Percentiles rank a stretch among this genome's conserved stretches.
Conservation (phyloP, 495 filamentous ascomycete genomes). For the Daldinia decipiens region DNA sequence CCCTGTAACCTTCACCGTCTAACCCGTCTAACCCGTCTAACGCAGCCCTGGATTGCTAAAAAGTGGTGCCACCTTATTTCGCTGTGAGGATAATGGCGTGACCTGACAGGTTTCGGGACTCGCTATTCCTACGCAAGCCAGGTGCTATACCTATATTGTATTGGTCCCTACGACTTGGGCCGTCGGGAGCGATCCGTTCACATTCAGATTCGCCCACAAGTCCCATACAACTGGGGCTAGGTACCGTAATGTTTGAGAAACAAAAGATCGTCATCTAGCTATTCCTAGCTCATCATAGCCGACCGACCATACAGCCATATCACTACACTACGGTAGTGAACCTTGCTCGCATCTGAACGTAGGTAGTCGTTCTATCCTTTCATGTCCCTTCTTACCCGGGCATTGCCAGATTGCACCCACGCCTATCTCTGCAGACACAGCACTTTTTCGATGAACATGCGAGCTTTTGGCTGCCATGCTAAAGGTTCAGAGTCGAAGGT, state of each 20-base stretch:
- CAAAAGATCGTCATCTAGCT: slow-evolving; percentile 46
- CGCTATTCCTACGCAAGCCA: slow-evolving; percentile 38
- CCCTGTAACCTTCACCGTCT: slow-evolving; percentile 38
- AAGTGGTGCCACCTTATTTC: slow-evolving; percentile 48
- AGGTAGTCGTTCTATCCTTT: slow-evolving; percentile 11
- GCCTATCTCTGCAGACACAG: slow-evolving; percentile 17
- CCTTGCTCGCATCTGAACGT: slow-evolving; percentile 37
- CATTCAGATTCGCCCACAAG: slow-evolving; percentile 47
- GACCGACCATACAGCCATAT: slow-evolving; percentile 41
- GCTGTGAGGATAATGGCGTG: slow-evolving; percentile 47
- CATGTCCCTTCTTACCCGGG: neutral
- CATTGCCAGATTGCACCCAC: slow-evolving; percentile 21
- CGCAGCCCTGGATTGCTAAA: slow-evolving; percentile 43
- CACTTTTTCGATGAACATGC: slow-evolving; percentile 4
- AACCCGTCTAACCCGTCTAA: slow-evolving; percentile 28
- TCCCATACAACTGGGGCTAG: slow-evolving; percentile 42
- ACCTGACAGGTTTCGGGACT: slow-evolving; percentile 48
- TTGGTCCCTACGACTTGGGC: slow-evolving; percentile 39
- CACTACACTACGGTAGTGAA: slow-evolving; percentile 33
- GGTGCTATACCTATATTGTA: slow-evolving; percentile 39
- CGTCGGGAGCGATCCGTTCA: slow-evolving; percentile 47
- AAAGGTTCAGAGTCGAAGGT: slow-evolving; percentile 22
- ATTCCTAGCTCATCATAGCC: slow-evolving; percentile 45
- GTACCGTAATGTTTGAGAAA: slow-evolving; percentile 42
- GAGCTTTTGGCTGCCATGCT: slow-evolving; percentile 13